Conservation (phyloP, 2,329 filamentous ascomycete genomes). For the Fusarium sp. region DNA sequence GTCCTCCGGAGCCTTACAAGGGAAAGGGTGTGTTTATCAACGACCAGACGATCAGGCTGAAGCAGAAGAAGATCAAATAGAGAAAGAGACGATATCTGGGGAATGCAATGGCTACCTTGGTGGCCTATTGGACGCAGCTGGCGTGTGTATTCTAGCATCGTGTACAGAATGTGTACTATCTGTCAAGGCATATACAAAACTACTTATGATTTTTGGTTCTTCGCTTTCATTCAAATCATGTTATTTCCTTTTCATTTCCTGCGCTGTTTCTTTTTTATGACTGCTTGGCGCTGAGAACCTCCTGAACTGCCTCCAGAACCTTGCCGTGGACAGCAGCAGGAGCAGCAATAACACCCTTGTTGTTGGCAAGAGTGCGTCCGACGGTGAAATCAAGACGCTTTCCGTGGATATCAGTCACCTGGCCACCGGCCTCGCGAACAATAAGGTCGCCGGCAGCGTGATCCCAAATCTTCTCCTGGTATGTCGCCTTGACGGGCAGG, state of each 20-base stretch:
- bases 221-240: slow-evolving; percentile 21
- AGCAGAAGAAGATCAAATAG: slow-evolving; percentile 97
- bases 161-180: slow-evolving; percentile 52
- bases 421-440: slow-evolving; percentile 91
- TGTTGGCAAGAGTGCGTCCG: slow-evolving; percentile 86
- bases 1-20: slow-evolving; percentile 96
- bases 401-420: slow-evolving; percentile 90
- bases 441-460: slow-evolving; percentile 96
- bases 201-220: slow-evolving; percentile 34
- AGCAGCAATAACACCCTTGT: slow-evolving; percentile 94
- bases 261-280: slow-evolving; percentile 20
- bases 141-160: slow-evolving; percentile 51
- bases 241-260: not conserved
- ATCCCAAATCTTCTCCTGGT: slow-evolving; percentile 99
- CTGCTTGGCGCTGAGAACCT: slow-evolving; percentile 70
- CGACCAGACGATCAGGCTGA: slow-evolving; percentile 96
- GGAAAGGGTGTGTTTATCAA: slow-evolving; percentile 99
- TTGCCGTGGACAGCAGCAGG: slow-evolving; percentile 79
- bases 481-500: slow-evolving; percentile 85
- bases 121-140: slow-evolving; percentile 43
- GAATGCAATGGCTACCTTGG: slow-evolving; percentile 17
- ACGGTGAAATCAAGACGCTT: slow-evolving; percentile 87
- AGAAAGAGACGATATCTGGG: slow-evolving; percentile 37
- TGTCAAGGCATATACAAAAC: slow-evolving; percentile 50
- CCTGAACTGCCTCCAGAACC: slow-evolving; percentile 85